A percentile compares a stretch with the other conserved stretches of the same genome.
These are phyloP conservation scores for Pinus taeda DNA, from an alignment of 75 land plant species.

Conservation along the genomic window DNA sequence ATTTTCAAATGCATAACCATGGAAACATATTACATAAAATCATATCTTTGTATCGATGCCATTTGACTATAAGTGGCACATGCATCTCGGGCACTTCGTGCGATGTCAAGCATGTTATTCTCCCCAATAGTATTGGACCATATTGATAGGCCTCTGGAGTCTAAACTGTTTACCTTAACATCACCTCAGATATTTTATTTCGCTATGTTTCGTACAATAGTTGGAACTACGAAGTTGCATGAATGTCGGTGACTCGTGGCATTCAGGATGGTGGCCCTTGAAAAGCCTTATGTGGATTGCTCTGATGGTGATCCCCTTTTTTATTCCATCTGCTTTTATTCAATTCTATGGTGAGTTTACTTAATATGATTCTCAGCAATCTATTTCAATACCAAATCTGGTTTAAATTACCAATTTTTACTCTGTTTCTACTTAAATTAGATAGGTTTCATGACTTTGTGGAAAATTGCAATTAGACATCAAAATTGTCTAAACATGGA, in stretches of 20 bases:
- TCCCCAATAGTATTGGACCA: too few species aligned
- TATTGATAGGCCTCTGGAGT: neutral
- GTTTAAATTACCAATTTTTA: too few species aligned
- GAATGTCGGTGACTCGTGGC: constrained; percentile 70
- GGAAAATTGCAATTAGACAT: neutral
- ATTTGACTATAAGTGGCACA: neutral
- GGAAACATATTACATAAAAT: too few species aligned
- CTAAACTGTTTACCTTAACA: constrained; percentile 18
- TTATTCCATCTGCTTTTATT: constrained; percentile 64
- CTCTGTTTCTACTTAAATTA: neutral
- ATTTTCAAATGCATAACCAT: too few species aligned
- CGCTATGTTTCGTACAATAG: constrained; percentile 78
- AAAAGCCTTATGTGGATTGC: constrained; percentile 65
- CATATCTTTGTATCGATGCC: neutral
- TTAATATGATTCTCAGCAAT: neutral
- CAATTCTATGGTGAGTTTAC: constrained; percentile 75
- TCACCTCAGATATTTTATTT: constrained; percentile 60
- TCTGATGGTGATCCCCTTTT: constrained; percentile 60
- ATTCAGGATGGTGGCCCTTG: constrained; percentile 89
- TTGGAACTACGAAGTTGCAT: constrained; percentile 52
- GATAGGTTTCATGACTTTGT: neutral
- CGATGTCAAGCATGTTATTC: neutral
- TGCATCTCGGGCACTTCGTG: neutral
- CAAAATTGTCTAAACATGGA: too few species aligned
- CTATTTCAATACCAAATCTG: too few species aligned